Base-by-base conservation (phyloP, 106 monocot species). In the Dendrobium catenatum region DNA sequence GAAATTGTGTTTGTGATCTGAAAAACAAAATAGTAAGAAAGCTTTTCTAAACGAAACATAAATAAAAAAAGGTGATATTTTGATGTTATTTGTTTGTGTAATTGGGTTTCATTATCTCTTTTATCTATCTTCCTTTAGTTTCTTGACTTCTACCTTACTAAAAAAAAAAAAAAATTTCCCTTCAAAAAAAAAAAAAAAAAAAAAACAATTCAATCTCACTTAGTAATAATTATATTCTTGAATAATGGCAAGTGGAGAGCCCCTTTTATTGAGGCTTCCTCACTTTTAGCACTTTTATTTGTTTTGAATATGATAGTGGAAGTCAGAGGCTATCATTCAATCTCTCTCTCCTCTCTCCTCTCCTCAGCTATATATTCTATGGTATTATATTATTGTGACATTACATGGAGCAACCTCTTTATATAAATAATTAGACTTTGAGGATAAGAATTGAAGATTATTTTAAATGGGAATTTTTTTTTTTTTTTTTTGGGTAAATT, bases 181-280 rank as follows among this genome's bases (percentile, higher is more conserved):
- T n/a, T n/a, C n/a, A n/a, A n/a, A n/a, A n/a, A n/a, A 61, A 51
- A 51, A 1, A 24, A 61, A 2, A 0, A 61, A 24, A 58, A 2
- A 22, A 0, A 3, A 8, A n/a, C 19, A 61, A 6, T 61, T 22
- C 6, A 61, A 61, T 61, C 61, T 61, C 22, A 61, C 6, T 22
- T 9, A 80, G 79, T 79, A 84, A 84, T 84, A 84, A 79, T 84
- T 84, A 29, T 48, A 43, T 58, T 72, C 59, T 15, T 48, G 56
- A 27, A 43, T 42, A 73, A 47, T 43, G 4, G 75, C 75, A 75
- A 73, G 79, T 79, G 79, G 47, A 44, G 73, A 75, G 6, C 11
- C 33, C 55, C 74, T 55, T 73, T 73, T 29, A 72, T 42, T 49
- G 20, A 42, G 79, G 74, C 59, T 75, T 75, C 75, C 46, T 48